Evolutionary conservation across 306 rosid genomes (phyloP).

Genomic region (Casuarina cunninghamiana): DNA sequence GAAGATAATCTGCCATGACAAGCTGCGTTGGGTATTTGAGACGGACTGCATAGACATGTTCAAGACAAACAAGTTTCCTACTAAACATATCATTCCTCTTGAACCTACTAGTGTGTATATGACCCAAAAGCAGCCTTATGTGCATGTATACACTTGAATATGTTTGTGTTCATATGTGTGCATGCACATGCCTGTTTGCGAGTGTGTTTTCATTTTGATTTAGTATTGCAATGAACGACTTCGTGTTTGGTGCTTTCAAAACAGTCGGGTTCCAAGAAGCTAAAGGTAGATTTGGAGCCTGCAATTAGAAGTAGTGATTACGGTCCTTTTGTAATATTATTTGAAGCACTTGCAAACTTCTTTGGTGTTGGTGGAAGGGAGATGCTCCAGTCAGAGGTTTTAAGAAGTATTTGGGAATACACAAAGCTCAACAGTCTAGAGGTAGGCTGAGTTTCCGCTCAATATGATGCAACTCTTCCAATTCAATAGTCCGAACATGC

Average conservation of each 20-base stretch:
- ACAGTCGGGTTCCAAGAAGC: conserved; percentile 59
- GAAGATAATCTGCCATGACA: conserved; percentile 58
- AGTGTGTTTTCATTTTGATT: neutral
- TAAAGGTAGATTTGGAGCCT: conserved; percentile 49
- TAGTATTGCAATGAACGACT: conserved; percentile 26
- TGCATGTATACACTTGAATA: neutral
- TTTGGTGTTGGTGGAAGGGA: conserved; percentile 68
- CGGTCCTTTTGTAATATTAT: conserved; percentile 58
- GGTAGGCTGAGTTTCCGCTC: conserved; percentile 32
- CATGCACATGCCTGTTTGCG: neutral
- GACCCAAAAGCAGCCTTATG: conserved; percentile 7
- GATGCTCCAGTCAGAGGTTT: conserved; percentile 79
- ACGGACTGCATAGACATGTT: conserved; percentile 69
- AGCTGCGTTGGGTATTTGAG: conserved; percentile 61
- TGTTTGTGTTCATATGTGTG: neutral
- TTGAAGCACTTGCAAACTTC: conserved; percentile 80
- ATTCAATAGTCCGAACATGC: too few species aligned
- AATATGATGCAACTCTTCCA: neutral
- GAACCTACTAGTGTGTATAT: conserved; percentile 61
- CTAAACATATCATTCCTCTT: conserved; percentile 62
- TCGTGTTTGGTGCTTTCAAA: conserved; percentile 55
- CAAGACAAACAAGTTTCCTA: conserved; percentile 61
- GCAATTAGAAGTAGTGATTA: conserved; percentile 48
- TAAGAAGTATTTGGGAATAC: conserved; percentile 79
- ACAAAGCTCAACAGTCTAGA: conserved; percentile 69